Conservation (phyloP, 78 protist species). For the Dictyostelium firmibasis region DNA sequence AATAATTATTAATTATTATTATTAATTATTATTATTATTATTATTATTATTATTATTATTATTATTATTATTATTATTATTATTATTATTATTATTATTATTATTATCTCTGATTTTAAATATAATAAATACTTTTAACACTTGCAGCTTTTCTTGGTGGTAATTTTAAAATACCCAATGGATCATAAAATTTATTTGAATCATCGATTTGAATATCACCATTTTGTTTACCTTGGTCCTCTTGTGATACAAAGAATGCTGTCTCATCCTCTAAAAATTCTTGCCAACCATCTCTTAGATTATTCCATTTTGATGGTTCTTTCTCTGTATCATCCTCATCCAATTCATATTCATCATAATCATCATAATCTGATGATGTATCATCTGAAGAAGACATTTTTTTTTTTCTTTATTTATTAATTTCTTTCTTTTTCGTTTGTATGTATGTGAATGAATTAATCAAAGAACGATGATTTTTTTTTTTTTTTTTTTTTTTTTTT, state of each 20-base stretch:
- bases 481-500: too few relatives aligned
- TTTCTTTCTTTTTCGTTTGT: background rate
- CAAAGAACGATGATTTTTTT: background rate
- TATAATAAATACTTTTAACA: constrained; percentile 50
- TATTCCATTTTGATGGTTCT: constrained; percentile 52
- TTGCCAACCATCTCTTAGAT: constrained; percentile 57
- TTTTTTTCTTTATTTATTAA: too few relatives aligned
- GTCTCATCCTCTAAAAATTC: constrained; percentile 52
- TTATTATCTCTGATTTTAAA: too few relatives aligned
- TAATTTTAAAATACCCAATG: constrained; percentile 51
- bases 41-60: too few relatives aligned
- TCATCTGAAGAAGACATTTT: background rate
- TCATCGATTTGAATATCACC: constrained; percentile 22
- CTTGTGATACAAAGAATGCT: constrained; percentile 24
- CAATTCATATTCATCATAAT: background rate
- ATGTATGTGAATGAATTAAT: background rate
- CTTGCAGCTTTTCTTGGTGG: constrained; percentile 43
- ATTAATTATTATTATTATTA: background rate
- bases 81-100: background rate
- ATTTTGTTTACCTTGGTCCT: background rate
- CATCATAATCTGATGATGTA: constrained; percentile 15
- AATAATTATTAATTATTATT: background rate
- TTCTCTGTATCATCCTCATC: constrained; percentile 17
- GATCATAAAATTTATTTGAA: constrained; percentile 30
- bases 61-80: too few relatives aligned